Evolutionary conservation across 495 filamentous ascomycete species (phyloP), one percentile per base, ranked within the genome.

Genomic region (Neurospora sp.): DNA sequence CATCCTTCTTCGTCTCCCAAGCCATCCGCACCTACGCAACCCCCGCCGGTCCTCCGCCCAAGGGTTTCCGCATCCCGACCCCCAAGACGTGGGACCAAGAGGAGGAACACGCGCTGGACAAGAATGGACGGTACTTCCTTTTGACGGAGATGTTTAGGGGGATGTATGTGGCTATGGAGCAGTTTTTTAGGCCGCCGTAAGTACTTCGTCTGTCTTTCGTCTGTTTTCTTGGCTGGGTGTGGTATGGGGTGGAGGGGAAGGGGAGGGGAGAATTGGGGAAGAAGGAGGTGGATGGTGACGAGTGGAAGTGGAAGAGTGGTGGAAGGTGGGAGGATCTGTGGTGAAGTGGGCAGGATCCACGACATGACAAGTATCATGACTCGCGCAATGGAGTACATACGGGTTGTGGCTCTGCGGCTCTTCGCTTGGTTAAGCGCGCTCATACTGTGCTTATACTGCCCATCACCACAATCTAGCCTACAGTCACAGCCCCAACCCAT

Each of bases 121-220:
- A 91, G 83, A 90, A 92, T n/a, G 93, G 91, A 70, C 92, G 93
- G 79, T 97, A 94, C 86, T 97, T 98, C 83, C 88, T 98, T 75
- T 81, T 98, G 87, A 91, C 92, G 7, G 96, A 99, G 87, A 96
- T 99, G 90, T 84, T 93, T 80, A 90, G 96, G 78, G 96, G 96
- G 82, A 98, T 99, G 96, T 98, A 97, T 80, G 92, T 98, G 71
- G 91, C 96, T 82, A 80, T 99, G 82, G 96, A 99, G 89, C 95
- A 99, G 85, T 99, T 91, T 88, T 99, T 99, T 87, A 85, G 96
- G 81, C 92, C 96, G 81, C 96, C 96, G 93, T 97, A 84, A 90
- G 93, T 94, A 70, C 7, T 9, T 27, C 7, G 49, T 31, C 23
- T 27, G 0, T 49, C n/a, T 23, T 10, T 46, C 10, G 7, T n/a